These are phyloP conservation scores for Moniliophthora roreri DNA, from an alignment of 1,284 basidiomycete species.

Conservation along the genomic window DNA sequence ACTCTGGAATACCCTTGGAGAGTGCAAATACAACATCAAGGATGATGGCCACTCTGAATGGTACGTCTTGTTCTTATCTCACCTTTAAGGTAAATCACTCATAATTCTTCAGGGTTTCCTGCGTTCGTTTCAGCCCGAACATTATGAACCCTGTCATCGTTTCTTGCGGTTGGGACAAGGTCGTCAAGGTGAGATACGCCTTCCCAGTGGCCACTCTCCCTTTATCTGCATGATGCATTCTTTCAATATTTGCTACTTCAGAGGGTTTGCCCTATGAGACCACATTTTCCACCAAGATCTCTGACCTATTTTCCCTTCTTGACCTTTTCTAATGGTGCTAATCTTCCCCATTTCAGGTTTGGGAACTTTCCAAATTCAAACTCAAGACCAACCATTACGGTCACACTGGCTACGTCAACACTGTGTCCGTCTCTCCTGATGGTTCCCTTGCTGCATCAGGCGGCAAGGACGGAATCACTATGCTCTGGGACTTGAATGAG, in stretches of 20 bases:
- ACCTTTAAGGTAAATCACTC: conserved; percentile 9
- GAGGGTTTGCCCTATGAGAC: conserved; percentile 50
- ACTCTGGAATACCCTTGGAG: conserved; percentile 99
- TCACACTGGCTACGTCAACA: conserved; percentile 99
- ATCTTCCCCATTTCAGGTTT: conserved; percentile 67
- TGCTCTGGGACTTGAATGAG: conserved; percentile 99
- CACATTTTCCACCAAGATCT: conserved; percentile 29
- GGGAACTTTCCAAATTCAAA: conserved; percentile 99
- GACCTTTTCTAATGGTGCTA: conserved; percentile 48
- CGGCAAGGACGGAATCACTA: conserved; percentile 99
- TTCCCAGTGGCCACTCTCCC: conserved; percentile 5
- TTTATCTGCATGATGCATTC: conserved; percentile 34
- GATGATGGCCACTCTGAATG: conserved; percentile 98
- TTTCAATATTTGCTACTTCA: conserved; percentile 51
- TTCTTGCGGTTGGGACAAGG: conserved; percentile 99
- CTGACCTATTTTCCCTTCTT: conserved; percentile 32
- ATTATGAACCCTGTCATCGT: conserved; percentile 98
- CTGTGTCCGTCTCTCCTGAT: conserved; percentile 97
- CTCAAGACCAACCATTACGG: conserved; percentile 99
- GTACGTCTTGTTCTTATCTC: conserved; percentile 39
- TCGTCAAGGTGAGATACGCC: conserved; percentile 86
- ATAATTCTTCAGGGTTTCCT: conserved; percentile 79
- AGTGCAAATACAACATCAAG: conserved; percentile 99
- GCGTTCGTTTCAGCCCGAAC: conserved; percentile 99
- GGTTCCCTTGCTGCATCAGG: conserved; percentile 99